Conservation (phyloP, 176 grass and related monocot genomes). For the Rhynchospora pubera region DNA sequence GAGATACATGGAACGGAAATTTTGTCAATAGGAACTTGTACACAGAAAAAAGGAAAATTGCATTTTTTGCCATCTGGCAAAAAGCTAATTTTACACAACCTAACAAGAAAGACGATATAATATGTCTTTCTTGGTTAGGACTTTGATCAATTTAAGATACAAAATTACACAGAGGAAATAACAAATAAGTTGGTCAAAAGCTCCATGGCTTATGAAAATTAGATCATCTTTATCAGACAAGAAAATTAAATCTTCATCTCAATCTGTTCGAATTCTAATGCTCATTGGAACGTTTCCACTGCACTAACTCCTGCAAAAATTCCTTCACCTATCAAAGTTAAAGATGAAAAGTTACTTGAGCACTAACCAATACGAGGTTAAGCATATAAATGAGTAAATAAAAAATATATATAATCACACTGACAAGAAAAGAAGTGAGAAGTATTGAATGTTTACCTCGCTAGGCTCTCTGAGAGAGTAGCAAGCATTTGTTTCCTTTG, state of each 20-base stretch:
- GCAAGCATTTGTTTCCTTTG: conserved; percentile 70
- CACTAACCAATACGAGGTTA: background rate
- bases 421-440: background rate
- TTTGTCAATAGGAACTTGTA: background rate
- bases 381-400: background rate
- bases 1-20: background rate
- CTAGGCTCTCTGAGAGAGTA: conserved; percentile 70
- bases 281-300: conserved; percentile 33
- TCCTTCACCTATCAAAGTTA: conserved; percentile 36
- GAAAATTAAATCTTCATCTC: conserved; percentile 1
- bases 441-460: conserved; percentile 36
- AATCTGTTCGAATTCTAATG: background rate
- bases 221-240: conserved; percentile 14
- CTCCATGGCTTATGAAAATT: conserved; percentile 13
- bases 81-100: background rate
- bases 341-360: background rate
- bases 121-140: background rate
- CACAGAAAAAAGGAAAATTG: background rate
- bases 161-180: conserved; percentile 9
- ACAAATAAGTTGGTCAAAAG: background rate
- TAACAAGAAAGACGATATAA: conserved; percentile 11
- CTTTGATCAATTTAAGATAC: conserved; percentile 10
- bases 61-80: background rate
- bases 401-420: background rate
- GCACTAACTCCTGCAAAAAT: conserved; percentile 31